A percentile compares a stretch with the other conserved stretches of the same genome.
Evolutionary conservation across 2,329 filamentous ascomycete species (phyloP).

Genomic region (Ophiostoma sp.): DNA sequence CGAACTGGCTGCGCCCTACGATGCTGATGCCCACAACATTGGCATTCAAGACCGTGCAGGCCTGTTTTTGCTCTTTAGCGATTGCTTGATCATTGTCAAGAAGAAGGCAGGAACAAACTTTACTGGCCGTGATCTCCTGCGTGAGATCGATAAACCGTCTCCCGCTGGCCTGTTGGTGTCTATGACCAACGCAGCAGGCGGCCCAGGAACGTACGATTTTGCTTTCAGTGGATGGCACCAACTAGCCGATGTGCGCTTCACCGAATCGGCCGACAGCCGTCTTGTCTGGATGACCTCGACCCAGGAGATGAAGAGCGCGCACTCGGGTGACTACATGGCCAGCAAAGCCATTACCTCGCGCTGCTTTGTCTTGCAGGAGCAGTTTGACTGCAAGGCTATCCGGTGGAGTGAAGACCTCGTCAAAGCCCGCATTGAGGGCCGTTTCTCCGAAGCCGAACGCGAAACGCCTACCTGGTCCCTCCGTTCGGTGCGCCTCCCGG

Average conservation of each 20-base stretch:
- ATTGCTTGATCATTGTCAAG: slow-evolving; percentile 74
- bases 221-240: slow-evolving; percentile 72
- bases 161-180: slow-evolving; percentile 62
- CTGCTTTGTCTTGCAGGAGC: slow-evolving; percentile 70
- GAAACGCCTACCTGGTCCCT: slow-evolving; percentile 80
- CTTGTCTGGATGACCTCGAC: slow-evolving; percentile 68
- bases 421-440: slow-evolving; percentile 81
- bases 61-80: slow-evolving; percentile 81
- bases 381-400: slow-evolving; percentile 74
- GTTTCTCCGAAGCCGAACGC: slow-evolving; percentile 80
- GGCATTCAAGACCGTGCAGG: slow-evolving; percentile 58
- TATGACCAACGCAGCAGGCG: slow-evolving; percentile 63
- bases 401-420: slow-evolving; percentile 82
- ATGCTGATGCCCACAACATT: slow-evolving; percentile 41
- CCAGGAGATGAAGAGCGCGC: slow-evolving; percentile 56
- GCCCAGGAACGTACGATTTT: slow-evolving; percentile 66
- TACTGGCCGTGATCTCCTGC: slow-evolving; percentile 74
- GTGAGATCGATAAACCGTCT: slow-evolving; percentile 81
- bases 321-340: slow-evolving; percentile 49
- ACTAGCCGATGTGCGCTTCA: slow-evolving; percentile 70
- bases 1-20: slow-evolving; percentile 73
- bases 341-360: slow-evolving; percentile 59
- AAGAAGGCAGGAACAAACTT: slow-evolving; percentile 64
- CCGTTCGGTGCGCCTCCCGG: slow-evolving; percentile 65
- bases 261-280: slow-evolving; percentile 65